Evolutionary conservation across 208 protist genomes (phyloP), one percentile per base, ranked within the genome.

Genomic region (Trypanosoma scelopori): DNA sequence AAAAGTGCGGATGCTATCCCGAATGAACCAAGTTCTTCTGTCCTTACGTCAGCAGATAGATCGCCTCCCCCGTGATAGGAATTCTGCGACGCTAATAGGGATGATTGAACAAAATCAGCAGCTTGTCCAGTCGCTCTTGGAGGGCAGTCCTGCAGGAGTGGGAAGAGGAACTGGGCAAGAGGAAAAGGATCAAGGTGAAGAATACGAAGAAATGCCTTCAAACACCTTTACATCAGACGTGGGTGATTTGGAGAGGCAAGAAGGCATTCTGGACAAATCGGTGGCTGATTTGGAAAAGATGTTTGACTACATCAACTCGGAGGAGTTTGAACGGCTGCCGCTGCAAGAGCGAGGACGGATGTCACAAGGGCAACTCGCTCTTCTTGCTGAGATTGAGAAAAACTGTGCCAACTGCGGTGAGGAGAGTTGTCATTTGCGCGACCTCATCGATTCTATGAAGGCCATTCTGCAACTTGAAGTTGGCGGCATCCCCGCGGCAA

Each of bases 381-480:
- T 52, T 0, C 60, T 91, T 49, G n/a, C 50, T 20, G 27, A 32
- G 0, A 73, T 87, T 35, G 75, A 78, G 27, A 46, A 37, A 22
- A 27, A 53, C 28, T 62, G 49, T 53, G 27, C 48, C 37, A 46
- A 58, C 45, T 39, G 35, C 79, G 45, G 68, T 47, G 41, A 59
- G 27, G 25, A 46, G 27, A 22, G 5, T 9, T 11, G 60, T 42
- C 23, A 65, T 50, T 46, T 86, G 27, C 71, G 27, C 1, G 81
- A 89, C 49, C 69, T 89, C 16, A 74, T 92, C 64, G 42, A 57
- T 4, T 80, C 80, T 0, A 71, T 92, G 32, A 75, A 84, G 55
- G 67, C 76, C 11, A 73, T 89, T 9, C 58, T 92, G 11, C 66
- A 27, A 59, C 25, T 15, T 16, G 66, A 58, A 46, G 30, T 52